phyloP scores from a whole-genome alignment of 2,329 filamentous ascomycete genomes.

The Fusarium phyllophilum region DNA sequence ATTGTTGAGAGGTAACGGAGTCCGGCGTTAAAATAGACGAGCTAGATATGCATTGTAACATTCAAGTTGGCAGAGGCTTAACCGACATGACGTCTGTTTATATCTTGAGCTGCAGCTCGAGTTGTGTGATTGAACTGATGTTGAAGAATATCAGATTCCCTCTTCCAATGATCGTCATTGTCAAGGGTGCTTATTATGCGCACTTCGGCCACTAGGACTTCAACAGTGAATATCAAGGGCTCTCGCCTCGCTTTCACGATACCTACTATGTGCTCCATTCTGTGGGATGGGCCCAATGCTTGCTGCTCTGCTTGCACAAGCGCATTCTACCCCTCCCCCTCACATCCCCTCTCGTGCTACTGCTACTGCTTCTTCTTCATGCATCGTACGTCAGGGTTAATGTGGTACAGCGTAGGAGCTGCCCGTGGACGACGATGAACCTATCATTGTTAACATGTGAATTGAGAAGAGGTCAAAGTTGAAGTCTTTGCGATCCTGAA shows the following conservation, averaged over 20 bases:
- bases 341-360: slow-evolving; percentile 9
- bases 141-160: not conserved
- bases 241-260: slow-evolving; percentile 25
- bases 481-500: slow-evolving; percentile 28
- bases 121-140: not conserved
- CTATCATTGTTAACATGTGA: slow-evolving; percentile 47
- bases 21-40: not conserved
- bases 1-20: slow-evolving; percentile 34
- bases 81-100: slow-evolving; percentile 14
- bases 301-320: slow-evolving; percentile 13
- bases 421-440: slow-evolving; percentile 40
- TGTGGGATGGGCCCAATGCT: slow-evolving; percentile 15
- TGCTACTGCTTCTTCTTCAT: slow-evolving; percentile 13
- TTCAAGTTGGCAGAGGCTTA: slow-evolving; percentile 11
- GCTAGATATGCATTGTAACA: slow-evolving; percentile 13
- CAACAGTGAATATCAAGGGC: slow-evolving; percentile 23
- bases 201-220: slow-evolving; percentile 12
- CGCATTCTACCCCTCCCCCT: slow-evolving; percentile 35
- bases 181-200: not conserved
- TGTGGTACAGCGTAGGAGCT: slow-evolving; percentile 26
- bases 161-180: slow-evolving; percentile 1
- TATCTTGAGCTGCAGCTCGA: not conserved
- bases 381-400: slow-evolving; percentile 36
- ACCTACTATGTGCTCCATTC: slow-evolving; percentile 15
- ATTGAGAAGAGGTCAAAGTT: slow-evolving; percentile 37